Base-by-base conservation (phyloP, 768 basidiomycete species). In the Cantharellus cinnabarinus region DNA sequence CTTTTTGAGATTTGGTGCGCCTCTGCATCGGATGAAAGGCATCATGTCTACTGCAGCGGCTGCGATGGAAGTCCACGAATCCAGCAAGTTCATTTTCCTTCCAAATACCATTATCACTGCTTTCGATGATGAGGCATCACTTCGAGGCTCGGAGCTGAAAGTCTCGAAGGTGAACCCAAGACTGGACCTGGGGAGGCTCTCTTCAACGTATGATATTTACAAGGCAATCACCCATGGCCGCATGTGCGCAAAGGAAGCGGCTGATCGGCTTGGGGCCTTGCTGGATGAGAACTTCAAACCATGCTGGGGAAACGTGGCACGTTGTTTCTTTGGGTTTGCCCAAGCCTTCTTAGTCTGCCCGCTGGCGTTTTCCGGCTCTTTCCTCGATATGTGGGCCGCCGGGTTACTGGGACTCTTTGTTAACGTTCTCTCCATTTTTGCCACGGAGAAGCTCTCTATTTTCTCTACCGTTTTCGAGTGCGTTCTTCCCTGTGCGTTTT, bases 401-500 rank as follows among this genome's bases (percentile, higher is more conserved):
- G 56, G 56, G 1, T 14, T 57, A 14, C 42, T 39, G 15, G 56
- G 56, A 10, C 5, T 41, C 39, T 38, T 38, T 5, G 38, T 57
- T 10, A 5, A 5, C 53, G 75, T 78, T 65, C 74, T 91, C 61
- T 86, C 89, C 64, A 77, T 88, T 39, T 75, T 73, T 57, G 79
- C 87, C 14, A 87, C 85, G 15, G 72, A 77, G 48, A 85, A 83
- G 69, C 87, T 82, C 65, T 74, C 82, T 0, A 74, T 90, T 66
- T 91, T 89, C 67, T 85, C 87, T 53, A 90, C 89, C 65, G 87
- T 93, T 57, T 93, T 89, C 63, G 90, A 94, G 90, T 91, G 66
- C 68, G 83, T 73, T 52, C 15, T 14, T 41, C 10, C 38, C 56
- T 5, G 35, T 10, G 10, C 10, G 58, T 42, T 40, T 34, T 59